A percentile compares a stretch with the other conserved stretches of the same genome.
Conservation (phyloP, 2,329 filamentous ascomycete species). For the Trichophaea hybrida region DNA sequence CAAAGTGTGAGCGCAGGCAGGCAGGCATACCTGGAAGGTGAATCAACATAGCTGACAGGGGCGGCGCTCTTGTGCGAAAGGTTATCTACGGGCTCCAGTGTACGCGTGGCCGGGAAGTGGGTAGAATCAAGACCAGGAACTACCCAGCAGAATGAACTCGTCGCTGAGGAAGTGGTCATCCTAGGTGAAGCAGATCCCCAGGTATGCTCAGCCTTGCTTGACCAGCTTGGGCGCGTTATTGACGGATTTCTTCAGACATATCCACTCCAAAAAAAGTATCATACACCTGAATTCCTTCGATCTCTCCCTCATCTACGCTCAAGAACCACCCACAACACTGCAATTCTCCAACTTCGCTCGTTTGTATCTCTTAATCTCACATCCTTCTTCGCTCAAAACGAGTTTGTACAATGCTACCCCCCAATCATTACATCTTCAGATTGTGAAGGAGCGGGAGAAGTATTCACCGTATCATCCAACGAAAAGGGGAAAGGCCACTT, state of each 20-base stretch:
- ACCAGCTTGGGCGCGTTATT: background rate
- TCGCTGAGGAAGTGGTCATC: constrained; percentile 53
- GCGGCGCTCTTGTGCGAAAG: constrained; percentile 35
- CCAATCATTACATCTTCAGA: constrained; percentile 94
- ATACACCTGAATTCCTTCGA: constrained; percentile 75
- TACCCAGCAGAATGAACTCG: constrained; percentile 65
- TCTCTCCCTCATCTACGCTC: constrained; percentile 75
- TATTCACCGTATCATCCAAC: constrained; percentile 55
- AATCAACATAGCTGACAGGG: constrained; percentile 3
- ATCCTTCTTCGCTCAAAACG: constrained; percentile 55
- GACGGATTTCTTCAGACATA: constrained; percentile 47
- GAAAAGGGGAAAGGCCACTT: constrained; percentile 38
- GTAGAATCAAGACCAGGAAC: constrained; percentile 49
- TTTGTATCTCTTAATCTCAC: constrained; percentile 59
- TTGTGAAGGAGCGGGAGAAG: constrained; percentile 90
- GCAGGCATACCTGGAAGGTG: background rate
- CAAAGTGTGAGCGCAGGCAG: background rate
- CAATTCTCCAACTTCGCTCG: constrained; percentile 70
- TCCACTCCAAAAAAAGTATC: constrained; percentile 93
- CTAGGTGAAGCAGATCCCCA: constrained; percentile 66
- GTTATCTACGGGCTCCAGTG: constrained; percentile 65
- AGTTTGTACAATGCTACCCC: constrained; percentile 73
- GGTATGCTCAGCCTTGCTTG: constrained; percentile 36
- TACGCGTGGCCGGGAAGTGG: constrained; percentile 67
- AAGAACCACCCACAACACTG: constrained; percentile 65